These are phyloP conservation scores for Lentinula edodes DNA, from an alignment of 768 basidiomycete species.

Conservation along the genomic window DNA sequence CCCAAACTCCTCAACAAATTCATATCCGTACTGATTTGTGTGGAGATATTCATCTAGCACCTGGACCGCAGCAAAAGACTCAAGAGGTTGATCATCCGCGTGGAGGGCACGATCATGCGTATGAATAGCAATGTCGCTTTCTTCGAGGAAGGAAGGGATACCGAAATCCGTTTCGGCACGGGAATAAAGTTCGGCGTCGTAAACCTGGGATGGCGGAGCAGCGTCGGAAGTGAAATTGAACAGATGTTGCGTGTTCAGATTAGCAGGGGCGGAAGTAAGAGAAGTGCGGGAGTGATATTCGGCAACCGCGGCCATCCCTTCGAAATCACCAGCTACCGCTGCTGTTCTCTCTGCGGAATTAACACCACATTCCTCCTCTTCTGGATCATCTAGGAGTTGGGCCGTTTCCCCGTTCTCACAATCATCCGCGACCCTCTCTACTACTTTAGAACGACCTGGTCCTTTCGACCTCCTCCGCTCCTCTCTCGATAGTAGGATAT, in stretches of 20 bases:
- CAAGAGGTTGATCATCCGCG: not conserved
- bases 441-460: conserved; percentile 9
- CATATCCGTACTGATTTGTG: not conserved
- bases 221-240: not conserved
- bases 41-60: not conserved
- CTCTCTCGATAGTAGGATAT: conserved; percentile 35
- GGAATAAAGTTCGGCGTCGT: not conserved
- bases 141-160: not conserved
- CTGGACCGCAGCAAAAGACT: not conserved
- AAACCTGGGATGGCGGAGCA: not conserved
- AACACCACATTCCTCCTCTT: not conserved
- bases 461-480: conserved; percentile 29
- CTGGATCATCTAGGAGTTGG: not conserved
- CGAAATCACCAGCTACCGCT: not conserved
- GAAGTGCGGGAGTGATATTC: not conserved
- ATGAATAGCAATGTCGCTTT: not conserved
- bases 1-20: conserved; percentile 1
- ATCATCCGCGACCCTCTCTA: conserved; percentile 4
- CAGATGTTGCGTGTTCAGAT: not conserved
- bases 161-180: not conserved
- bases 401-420: no score
- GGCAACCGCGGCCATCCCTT: no score
- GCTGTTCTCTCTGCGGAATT: not conserved
- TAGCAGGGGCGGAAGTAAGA: not conserved
- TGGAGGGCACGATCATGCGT: not conserved